A percentile compares a stretch with the other conserved stretches of the same genome.
Evolutionary conservation across 2,329 filamentous ascomycete species (phyloP).

Genomic region (Pseudogymnoascus sp.): DNA sequence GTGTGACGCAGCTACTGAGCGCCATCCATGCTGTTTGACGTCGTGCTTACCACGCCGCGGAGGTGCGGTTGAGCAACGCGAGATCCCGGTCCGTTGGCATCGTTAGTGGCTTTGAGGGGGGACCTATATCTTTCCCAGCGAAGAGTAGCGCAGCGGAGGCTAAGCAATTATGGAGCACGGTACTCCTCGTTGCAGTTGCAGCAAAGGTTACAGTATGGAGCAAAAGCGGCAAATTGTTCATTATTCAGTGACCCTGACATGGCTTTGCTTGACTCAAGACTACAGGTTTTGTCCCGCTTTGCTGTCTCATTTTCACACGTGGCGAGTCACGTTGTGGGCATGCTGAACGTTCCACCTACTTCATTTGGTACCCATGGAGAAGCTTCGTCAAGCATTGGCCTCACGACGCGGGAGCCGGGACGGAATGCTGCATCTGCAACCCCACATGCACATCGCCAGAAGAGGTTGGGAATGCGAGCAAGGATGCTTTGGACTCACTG

Average conservation of each 20-base stretch:
- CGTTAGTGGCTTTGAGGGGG: background rate
- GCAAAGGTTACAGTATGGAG: background rate
- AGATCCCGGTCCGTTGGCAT: background rate
- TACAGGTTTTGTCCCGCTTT: background rate
- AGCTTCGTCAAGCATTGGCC: conserved; percentile 6
- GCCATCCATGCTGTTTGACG: background rate
- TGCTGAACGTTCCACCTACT: background rate
- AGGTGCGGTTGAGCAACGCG: background rate
- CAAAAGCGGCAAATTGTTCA: background rate
- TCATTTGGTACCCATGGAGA: background rate
- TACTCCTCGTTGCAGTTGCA: background rate
- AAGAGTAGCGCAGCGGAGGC: background rate
- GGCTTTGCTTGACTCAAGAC: background rate
- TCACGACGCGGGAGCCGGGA: conserved; percentile 3
- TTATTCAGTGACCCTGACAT: background rate
- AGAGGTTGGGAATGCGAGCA: background rate
- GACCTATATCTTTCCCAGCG: background rate
- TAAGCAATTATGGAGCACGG: background rate
- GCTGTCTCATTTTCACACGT: background rate
- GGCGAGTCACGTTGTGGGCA: conserved; percentile 5
- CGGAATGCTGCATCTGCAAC: conserved; percentile 7
- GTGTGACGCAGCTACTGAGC: background rate
- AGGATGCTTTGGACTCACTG: background rate
- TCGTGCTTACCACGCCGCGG: conserved; percentile 2
- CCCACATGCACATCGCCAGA: conserved; percentile 7